Percentiles rank a stretch among this genome's conserved stretches.
These are phyloP conservation scores for Podospora conica DNA, from an alignment of 495 filamentous ascomycete genomes.

Conservation along the genomic window DNA sequence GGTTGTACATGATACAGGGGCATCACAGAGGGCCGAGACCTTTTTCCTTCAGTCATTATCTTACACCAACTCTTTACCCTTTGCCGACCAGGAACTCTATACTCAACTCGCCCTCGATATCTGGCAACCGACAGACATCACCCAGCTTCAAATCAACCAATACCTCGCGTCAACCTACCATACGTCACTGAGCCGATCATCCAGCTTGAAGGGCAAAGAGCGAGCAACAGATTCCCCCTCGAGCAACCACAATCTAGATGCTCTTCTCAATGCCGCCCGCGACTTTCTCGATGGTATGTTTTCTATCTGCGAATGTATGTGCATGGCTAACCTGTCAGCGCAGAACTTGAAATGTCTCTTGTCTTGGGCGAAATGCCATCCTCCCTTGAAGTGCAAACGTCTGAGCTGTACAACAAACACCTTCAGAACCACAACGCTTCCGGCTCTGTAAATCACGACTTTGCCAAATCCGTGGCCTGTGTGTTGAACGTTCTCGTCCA, in stretches of 20 bases:
- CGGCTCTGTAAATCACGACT: slow-evolving; percentile 17
- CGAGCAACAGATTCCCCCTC: slow-evolving; percentile 1
- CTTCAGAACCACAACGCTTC: slow-evolving; percentile 18
- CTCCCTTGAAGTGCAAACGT: slow-evolving; percentile 27
- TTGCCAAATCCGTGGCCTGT: slow-evolving; percentile 23
- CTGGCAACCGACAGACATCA: slow-evolving; percentile 34
- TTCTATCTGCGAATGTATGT: background rate
- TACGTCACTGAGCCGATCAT: slow-evolving; percentile 10
- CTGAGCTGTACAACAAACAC: slow-evolving; percentile 32
- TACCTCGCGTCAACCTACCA: background rate
- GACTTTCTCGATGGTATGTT: slow-evolving; percentile 45
- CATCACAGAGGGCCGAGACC: slow-evolving; percentile 17
- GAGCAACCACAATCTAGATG: slow-evolving; percentile 21
- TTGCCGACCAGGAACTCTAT: slow-evolving; percentile 26
- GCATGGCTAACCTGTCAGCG: slow-evolving; percentile 9
- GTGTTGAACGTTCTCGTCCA: slow-evolving; percentile 28
- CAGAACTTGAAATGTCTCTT: slow-evolving; percentile 40
- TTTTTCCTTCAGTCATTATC: slow-evolving; percentile 38
- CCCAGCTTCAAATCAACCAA: slow-evolving; percentile 11
- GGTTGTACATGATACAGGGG: slow-evolving; percentile 31
- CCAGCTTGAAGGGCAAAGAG: slow-evolving; percentile 38
- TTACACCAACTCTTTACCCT: slow-evolving; percentile 29
- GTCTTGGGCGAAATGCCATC: slow-evolving; percentile 21
- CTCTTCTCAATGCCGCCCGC: slow-evolving; percentile 32
- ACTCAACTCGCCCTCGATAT: slow-evolving; percentile 30